Percentiles rank a stretch among this genome's conserved stretches.
phyloP scores from a whole-genome alignment of 176 grass and related monocot species.

The Coix lacrymajobi region DNA sequence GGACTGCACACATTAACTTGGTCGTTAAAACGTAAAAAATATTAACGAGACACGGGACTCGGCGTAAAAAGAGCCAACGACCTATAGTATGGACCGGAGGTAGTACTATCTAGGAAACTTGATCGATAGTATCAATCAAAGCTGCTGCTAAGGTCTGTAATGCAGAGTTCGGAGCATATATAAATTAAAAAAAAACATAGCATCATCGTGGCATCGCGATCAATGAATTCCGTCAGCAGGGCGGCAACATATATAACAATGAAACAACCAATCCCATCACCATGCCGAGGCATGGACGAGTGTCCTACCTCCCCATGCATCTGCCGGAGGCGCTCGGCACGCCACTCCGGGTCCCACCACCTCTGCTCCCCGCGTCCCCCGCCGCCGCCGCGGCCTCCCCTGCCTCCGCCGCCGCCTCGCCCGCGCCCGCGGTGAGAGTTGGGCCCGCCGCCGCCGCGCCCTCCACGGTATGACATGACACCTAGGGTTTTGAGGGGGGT shows the following conservation, averaged over 20 bases:
- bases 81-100: neutral
- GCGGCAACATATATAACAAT: neutral
- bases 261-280: neutral
- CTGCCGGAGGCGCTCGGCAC: slow-evolving; percentile 83
- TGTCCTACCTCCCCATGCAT: slow-evolving; percentile 55
- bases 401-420: slow-evolving; percentile 25
- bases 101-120: neutral
- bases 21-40: neutral
- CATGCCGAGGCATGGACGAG: neutral
- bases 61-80: neutral
- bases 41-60: neutral
- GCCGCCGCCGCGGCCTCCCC: slow-evolving; percentile 38
- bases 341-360: slow-evolving; percentile 93
- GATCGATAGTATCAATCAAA: neutral
- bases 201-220: neutral
- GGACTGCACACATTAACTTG: neutral
- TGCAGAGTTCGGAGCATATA: neutral
- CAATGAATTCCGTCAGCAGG: neutral
- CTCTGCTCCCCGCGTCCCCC: slow-evolving; percentile 67
- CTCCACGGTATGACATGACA: slow-evolving; percentile 63
- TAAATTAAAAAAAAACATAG: neutral
- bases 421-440: slow-evolving; percentile 54
- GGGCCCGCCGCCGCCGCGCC: slow-evolving; percentile 49
- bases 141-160: neutral
- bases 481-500: slow-evolving; percentile 2